These are phyloP conservation scores for Zygoascus flipseniorum DNA, from an alignment of 805 yeast species.

Conservation along the genomic window DNA sequence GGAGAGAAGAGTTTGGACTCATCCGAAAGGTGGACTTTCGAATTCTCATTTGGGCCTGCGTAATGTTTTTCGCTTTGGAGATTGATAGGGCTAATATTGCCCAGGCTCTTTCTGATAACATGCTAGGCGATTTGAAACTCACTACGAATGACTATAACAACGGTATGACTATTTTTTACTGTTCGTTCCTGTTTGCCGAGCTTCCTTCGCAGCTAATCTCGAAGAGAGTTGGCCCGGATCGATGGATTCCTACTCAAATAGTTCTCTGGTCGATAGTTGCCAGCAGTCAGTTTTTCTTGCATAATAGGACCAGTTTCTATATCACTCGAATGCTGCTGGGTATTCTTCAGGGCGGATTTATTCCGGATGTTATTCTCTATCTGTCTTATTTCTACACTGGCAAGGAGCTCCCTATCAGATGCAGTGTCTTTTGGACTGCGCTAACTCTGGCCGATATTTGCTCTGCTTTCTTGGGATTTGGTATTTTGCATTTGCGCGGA, in stretches of 20 bases:
- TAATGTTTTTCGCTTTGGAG: constrained; percentile 53
- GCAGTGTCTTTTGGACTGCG: constrained; percentile 54
- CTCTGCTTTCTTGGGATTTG: constrained; percentile 45
- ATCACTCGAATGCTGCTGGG: constrained; percentile 41
- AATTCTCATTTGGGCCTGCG: constrained; percentile 47
- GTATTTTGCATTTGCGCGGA: constrained; percentile 44
- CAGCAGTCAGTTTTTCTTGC: constrained; percentile 41
- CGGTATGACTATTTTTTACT: constrained; percentile 49
- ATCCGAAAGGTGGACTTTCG: constrained; percentile 47
- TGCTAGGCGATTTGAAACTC: constrained; percentile 43
- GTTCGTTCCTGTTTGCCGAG: constrained; percentile 51
- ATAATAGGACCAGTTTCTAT: constrained; percentile 35
- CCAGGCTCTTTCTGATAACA: constrained; percentile 51
- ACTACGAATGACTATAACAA: constrained; percentile 50
- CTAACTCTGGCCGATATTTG: constrained; percentile 39
- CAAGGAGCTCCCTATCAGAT: constrained; percentile 48
- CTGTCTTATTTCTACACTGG: constrained; percentile 57
- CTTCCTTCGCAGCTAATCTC: constrained; percentile 61
- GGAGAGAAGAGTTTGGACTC: constrained; percentile 41
- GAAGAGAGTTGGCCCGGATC: constrained; percentile 55
- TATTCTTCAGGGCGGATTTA: constrained; percentile 62
- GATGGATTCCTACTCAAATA: constrained; percentile 57
- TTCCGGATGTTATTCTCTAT: constrained; percentile 57
- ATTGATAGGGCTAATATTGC: constrained; percentile 49
- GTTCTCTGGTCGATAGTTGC: constrained; percentile 53